These are phyloP conservation scores for Starmera pachycereana DNA, from an alignment of 805 yeast genomes.

Conservation along the genomic window DNA sequence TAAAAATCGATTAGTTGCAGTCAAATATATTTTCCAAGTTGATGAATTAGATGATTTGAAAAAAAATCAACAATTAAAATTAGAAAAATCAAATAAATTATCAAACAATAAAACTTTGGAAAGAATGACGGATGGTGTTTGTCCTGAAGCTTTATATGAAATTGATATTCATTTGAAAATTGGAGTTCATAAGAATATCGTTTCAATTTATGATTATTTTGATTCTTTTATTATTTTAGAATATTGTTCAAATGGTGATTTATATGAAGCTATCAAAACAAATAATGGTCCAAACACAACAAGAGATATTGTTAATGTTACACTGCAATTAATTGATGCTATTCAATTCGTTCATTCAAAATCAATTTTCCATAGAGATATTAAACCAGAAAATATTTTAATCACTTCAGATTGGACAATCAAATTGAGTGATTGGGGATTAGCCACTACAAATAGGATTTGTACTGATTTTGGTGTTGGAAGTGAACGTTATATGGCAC, in stretches of 20 bases:
- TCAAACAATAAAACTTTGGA: conserved; percentile 21
- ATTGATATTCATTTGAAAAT: conserved; percentile 53
- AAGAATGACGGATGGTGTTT: conserved; percentile 28
- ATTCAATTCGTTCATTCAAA: conserved; percentile 60
- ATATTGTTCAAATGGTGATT: conserved; percentile 80
- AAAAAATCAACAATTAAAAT: conserved; percentile 16
- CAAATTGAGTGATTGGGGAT: conserved; percentile 69
- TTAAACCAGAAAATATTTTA: conserved; percentile 72
- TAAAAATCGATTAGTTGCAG: conserved; percentile 52
- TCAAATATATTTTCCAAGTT: conserved; percentile 68
- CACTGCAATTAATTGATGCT: conserved; percentile 59
- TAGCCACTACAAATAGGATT: conserved; percentile 40
- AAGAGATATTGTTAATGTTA: conserved; percentile 39
- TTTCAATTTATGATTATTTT: conserved; percentile 49
- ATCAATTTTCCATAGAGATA: conserved; percentile 74
- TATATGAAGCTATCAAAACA: conserved; percentile 66
- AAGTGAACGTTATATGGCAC: conserved; percentile 90
- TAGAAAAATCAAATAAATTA: conserved; percentile 22
- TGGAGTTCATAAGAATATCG: conserved; percentile 48
- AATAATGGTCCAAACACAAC: conserved; percentile 46
- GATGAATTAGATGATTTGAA: conserved; percentile 29
- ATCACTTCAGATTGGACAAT: conserved; percentile 42
- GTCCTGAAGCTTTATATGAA: conserved; percentile 58
- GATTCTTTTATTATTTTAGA: conserved; percentile 70
- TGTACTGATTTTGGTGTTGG: conserved; percentile 80